These are phyloP conservation scores for Carpinus viminea DNA, from an alignment of 306 rosid species.

Conservation along the genomic window DNA sequence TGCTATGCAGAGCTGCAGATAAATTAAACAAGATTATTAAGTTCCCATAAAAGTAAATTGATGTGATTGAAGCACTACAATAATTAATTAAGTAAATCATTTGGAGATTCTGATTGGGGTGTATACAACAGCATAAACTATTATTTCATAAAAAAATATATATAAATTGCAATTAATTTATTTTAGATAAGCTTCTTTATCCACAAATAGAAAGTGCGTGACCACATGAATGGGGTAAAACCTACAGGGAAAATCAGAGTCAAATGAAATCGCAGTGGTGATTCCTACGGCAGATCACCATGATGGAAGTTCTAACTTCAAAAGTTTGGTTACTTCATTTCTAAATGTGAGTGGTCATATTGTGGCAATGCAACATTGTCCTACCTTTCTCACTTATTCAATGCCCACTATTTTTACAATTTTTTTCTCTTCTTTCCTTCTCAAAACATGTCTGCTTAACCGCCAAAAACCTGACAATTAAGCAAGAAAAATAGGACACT, in stretches of 20 bases:
- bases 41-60: conserved; percentile 19
- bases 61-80: background rate
- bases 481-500: background rate
- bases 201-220: background rate
- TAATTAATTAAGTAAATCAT: background rate
- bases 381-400: background rate
- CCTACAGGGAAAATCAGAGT: background rate
- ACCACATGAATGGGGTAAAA: background rate
- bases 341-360: background rate
- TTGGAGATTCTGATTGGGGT: background rate
- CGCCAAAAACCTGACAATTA: background rate
- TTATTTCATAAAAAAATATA: too few species aligned
- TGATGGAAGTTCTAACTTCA: background rate
- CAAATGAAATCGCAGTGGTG: background rate
- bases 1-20: conserved; percentile 83
- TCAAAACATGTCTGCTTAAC: background rate
- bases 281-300: background rate
- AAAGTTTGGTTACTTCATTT: background rate
- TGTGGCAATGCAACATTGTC: background rate
- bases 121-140: background rate
- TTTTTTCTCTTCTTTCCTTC: background rate
- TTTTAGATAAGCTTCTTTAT: background rate
- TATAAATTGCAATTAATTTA: background rate
- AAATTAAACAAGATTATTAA: conserved; percentile 22
- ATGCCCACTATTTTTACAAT: background rate